A percentile compares a stretch with the other conserved stretches of the same genome.
Conservation (phyloP, 169 alveolate species). For the Cytauxzoon felis region DNA sequence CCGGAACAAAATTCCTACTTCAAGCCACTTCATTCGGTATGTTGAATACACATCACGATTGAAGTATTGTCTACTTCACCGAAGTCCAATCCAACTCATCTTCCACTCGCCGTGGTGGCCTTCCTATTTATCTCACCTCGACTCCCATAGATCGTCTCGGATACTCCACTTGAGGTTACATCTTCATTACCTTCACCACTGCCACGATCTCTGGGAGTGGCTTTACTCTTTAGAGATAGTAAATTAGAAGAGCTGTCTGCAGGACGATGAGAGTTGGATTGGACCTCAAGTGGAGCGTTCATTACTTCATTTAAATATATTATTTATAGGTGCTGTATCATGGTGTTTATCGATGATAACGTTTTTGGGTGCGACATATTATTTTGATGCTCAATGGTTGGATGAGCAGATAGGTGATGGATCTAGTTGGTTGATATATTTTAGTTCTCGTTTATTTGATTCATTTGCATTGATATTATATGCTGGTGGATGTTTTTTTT, state of each 20-base stretch:
- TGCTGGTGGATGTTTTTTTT: constrained; percentile 85
- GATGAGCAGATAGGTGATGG: constrained; percentile 81
- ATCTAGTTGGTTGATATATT: constrained; percentile 79
- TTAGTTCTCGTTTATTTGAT: constrained; percentile 79
- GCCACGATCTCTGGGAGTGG: too few relatives aligned
- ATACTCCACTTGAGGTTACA: too few relatives aligned
- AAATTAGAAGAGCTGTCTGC: too few relatives aligned
- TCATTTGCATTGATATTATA: constrained; percentile 73
- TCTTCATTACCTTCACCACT: too few relatives aligned
- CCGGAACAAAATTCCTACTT: constrained; percentile 80
- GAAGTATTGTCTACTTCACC: not conserved
- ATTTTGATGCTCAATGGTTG: constrained; percentile 83
- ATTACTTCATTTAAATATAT: not conserved
- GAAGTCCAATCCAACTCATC: not conserved
- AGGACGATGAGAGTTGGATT: too few relatives aligned
- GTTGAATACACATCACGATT: not conserved
- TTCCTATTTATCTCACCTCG: too few relatives aligned
- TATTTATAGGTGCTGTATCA: constrained; percentile 68
- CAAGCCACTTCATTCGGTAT: constrained; percentile 84
- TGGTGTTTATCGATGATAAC: constrained; percentile 77
- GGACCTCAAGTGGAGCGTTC: too few relatives aligned
- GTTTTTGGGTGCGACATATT: constrained; percentile 79
- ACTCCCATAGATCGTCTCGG: too few relatives aligned
- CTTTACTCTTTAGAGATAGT: too few relatives aligned
- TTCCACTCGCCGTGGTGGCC: too few relatives aligned